A percentile compares a stretch with the other conserved stretches of the same genome.
phyloP scores from a whole-genome alignment of 129 eudicot species.

The Lactuca sativa region DNA sequence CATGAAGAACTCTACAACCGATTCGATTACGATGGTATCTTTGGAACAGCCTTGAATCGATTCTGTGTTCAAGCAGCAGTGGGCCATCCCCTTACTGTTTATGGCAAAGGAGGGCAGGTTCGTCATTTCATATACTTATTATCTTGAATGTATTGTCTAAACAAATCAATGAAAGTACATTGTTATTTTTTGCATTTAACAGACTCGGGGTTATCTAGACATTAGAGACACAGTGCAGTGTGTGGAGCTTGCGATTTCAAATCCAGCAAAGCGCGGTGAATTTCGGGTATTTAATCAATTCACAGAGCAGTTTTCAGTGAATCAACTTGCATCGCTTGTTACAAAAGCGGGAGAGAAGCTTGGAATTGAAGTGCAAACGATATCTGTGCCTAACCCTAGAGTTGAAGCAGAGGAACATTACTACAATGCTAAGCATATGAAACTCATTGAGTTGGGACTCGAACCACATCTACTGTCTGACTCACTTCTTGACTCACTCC shows the following conservation, averaged over 20 bases:
- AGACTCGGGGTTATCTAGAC: constrained; percentile 97
- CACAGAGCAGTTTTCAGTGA: constrained; percentile 94
- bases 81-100: constrained; percentile 97
- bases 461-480: constrained; percentile 91
- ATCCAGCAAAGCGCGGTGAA: constrained; percentile 94
- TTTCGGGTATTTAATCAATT: constrained; percentile 94
- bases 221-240: constrained; percentile 96
- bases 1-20: constrained; percentile 89
- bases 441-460: constrained; percentile 84
- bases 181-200: constrained; percentile 3
- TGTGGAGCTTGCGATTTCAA: constrained; percentile 91
- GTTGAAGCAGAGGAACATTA: constrained; percentile 99
- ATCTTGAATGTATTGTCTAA: background rate
- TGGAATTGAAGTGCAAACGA: constrained; percentile 77
- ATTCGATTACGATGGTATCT: constrained; percentile 87
- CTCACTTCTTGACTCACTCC: constrained; percentile 88
- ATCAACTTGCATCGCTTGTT: constrained; percentile 85
- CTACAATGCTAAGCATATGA: constrained; percentile 96
- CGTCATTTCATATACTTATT: constrained; percentile 9
- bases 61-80: constrained; percentile 99
- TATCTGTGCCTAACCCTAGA: constrained; percentile 95
- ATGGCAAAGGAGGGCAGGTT: constrained; percentile 99
- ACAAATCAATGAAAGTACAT: background rate
- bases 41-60: constrained; percentile 94
- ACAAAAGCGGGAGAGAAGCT: constrained; percentile 90